Evolutionary conservation across 139 green algal genomes (phyloP), one percentile per base, ranked within the genome.

Genomic region (Tetraselmis chui): DNA sequence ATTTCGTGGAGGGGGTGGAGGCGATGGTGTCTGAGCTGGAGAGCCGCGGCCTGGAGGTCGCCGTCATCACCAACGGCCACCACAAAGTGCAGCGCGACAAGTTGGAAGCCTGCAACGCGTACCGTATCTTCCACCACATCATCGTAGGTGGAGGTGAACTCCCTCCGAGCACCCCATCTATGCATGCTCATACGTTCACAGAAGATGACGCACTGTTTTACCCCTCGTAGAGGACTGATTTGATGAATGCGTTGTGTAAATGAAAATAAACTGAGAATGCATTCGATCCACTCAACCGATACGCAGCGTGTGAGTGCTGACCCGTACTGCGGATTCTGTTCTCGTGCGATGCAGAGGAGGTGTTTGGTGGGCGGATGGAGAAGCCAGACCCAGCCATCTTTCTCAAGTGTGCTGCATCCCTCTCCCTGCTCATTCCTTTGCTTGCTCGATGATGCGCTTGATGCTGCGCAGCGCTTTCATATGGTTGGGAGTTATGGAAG

Each of bases 51-150:
- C 32, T 88, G 23, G 26, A 67, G 29, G 79, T 76, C 0, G 76
- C 76, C 0, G 81, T 90, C 80, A 90, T 90, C 82, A 88, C 86
- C 31, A 90, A 90, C 28, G 86, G 86, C 11, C 86, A 90, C 77
- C 45, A 75, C 2, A 28, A 77, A 24, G 77, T 90, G 5, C 86
- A 90, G 86, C 77, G 82, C 28, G 28, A 77, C 30, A 90, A 90
- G 84, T 31, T 90, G 75, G 80, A 77, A 32, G 77, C 77, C 1
- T 87, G 82, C 45, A 29, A 28, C 0, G 86, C 81, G 26, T 80
- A 11, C 1, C 23, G 29, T 29, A 45, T 86, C 22, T 88, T 90
- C 31, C n/a, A 58, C 2, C 75, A 82, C 59, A 76, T 88, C 22
- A 75, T 90, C 2, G 82, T 88, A 1, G 86, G 86, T 22, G 86